Base-by-base conservation (phyloP, 805 yeast species). In the baker's yeast (Saccharomyces cerevisiae) region DNA sequence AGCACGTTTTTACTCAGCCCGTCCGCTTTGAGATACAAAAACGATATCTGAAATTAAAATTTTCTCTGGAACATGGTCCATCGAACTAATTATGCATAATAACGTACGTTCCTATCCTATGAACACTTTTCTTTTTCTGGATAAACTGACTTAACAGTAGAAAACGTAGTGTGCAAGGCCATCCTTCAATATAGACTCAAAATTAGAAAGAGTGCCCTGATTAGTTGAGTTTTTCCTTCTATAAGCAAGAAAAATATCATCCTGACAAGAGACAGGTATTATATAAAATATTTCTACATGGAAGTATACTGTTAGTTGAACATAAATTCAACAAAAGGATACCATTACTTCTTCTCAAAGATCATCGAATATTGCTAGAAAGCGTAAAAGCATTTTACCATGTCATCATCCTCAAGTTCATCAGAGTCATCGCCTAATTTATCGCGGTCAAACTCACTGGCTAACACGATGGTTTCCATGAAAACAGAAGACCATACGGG, bases 401-500 rank as follows among this genome's bases (percentile, higher is more conserved):
- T 36, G 43, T 36, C 43, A 6, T 36, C 43, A 17, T 36, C 43
- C 11, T 36, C 43, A 4, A 36, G 43, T 36, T 36, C 43, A 9
- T 17, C 43, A 5, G 43, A 36, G 43, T 36, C 43, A 9, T 36
- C 43, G 43, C 49, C 62, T 11, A 55, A 53, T 47, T 32, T 57
- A 8, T 65, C 69, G 2, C 62, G 62, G 17, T 59, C 68, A 2
- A 59, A 62, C 14, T 63, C 71, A 8, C 50, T 61, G 22, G 59
- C 56, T 6, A 62, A 62, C 14, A 70, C 74, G 0, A 59, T 69
- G 55, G 67, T 61, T 17, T 73, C 77, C 13, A 67, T 73, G 68
- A 70, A 67, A 50, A 73, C 76, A 1, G 75, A 71, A 31, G 71
- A 69, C 14, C 71, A 68, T 52, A 60, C 61, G 36, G 76, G 69